phyloP scores from a whole-genome alignment of 2,329 filamentous ascomycete genomes.

The Trichoderma lentiforme region DNA sequence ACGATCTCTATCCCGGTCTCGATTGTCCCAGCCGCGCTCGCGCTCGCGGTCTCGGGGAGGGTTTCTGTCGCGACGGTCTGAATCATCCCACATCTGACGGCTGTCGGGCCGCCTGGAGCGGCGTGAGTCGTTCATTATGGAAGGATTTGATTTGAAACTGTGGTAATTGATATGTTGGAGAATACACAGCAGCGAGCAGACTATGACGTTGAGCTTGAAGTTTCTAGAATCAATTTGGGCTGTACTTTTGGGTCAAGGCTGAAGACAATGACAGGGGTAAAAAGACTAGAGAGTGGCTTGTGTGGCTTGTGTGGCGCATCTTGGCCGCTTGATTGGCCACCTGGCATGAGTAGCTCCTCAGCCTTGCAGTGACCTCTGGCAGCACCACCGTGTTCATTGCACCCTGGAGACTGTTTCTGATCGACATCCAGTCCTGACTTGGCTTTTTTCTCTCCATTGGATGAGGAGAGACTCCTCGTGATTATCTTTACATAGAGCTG shows the following conservation, averaged over 20 bases:
- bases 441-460: neutral
- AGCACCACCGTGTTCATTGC: constrained; percentile 17
- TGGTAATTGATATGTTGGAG: neutral
- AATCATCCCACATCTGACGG: constrained; percentile 60
- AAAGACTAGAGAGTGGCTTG: constrained; percentile 1
- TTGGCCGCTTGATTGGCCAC: neutral
- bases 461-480: neutral
- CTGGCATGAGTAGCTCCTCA: neutral
- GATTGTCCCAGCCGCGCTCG: constrained; percentile 23
- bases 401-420: neutral
- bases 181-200: neutral
- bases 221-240: neutral
- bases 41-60: constrained; percentile 26
- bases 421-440: neutral
- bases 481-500: constrained; percentile 7
- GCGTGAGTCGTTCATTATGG: constrained; percentile 34
- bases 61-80: constrained; percentile 39
- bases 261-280: constrained; percentile 9
- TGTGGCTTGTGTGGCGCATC: constrained; percentile 15
- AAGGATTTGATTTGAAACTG: neutral
- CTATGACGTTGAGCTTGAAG: neutral
- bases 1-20: constrained; percentile 28
- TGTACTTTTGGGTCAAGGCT: constrained; percentile 2
- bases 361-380: constrained; percentile 15
- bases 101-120: constrained; percentile 45